Base-by-base conservation (phyloP, 192 early-diverging fungal species). In the Backusella circina region DNA sequence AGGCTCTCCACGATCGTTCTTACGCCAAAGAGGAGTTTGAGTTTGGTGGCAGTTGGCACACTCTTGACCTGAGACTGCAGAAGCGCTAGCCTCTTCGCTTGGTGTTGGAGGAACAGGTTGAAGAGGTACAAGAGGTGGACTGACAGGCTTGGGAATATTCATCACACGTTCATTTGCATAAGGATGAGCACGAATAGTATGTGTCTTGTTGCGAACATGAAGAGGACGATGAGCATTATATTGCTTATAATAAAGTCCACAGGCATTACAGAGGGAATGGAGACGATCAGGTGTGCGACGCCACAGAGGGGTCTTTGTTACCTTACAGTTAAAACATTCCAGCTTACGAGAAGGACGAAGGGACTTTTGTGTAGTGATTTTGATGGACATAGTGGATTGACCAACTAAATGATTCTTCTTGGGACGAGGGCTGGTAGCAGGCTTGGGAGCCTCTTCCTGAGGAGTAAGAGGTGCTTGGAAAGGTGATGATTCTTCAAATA, bases 201-300 rank as follows among this genome's bases (percentile, higher is more conserved):
- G 61, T n/a, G 61, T 32, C 73, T 86, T 88, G 75, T 86, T 83
- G 35, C 86, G 85, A 64, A 90, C 84, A 73, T 88, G 85, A 21
- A 89, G 78, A 10, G 89, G 87, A 28, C 89, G 86, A 68, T 90
- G 89, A 8, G 76, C 75, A 39, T 86, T 86, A 74, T 90, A 89
- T 73, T 87, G 86, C 73, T 90, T 90, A 77, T 88, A 89, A 76
- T 90, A 90, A 23, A 90, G 76, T 61, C 89, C 90, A 79, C 94
- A 95, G 30, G 94, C 93, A 77, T 95, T 95, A 80, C 94, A 95
- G 23, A 95, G 77, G n/a, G 87, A 91, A 80, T 95, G 92, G 71
- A 84, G 84, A 36, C 90, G 87, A 77, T 92, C 94, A 2, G 89
- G 84, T 1, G 93, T 94, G 21, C 93, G 84, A 66, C 93, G 84